These are phyloP conservation scores for Syzygium syzygioides DNA, from an alignment of 441 rosid species.

Conservation along the genomic window DNA sequence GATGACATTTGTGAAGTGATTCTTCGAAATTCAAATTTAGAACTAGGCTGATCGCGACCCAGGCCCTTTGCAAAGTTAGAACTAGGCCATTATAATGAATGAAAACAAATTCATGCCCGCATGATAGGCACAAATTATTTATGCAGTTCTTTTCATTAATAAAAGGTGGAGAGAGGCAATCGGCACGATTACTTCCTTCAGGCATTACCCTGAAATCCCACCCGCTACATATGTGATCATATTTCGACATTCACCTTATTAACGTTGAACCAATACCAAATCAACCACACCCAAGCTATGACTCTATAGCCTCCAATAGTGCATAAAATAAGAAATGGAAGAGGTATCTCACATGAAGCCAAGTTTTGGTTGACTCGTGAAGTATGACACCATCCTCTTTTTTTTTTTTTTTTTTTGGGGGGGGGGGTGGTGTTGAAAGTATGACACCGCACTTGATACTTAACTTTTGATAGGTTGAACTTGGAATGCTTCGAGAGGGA, in stretches of 20 bases:
- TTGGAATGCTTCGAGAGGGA: not conserved
- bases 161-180: not conserved
- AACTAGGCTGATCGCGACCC: not conserved
- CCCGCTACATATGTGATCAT: not conserved
- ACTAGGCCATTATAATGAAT: not conserved
- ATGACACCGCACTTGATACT: not conserved
- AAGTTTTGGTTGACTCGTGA: not conserved
- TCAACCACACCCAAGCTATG: not conserved
- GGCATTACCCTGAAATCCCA: not conserved
- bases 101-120: not conserved
- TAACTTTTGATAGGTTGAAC: not conserved
- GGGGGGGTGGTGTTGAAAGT: not conserved
- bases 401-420: no score
- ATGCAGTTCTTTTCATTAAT: not conserved
- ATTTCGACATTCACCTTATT: not conserved
- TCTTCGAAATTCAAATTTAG: no score
- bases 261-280: not conserved
- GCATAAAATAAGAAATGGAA: not conserved
- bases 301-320: not conserved
- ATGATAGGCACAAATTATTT: not conserved
- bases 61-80: not conserved
- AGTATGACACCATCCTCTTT: fast-evolving
- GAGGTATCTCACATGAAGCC: not conserved
- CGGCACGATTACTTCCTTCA: fast-evolving
- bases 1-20: no score